Evolutionary conservation across 1,284 basidiomycete genomes (phyloP).

Genomic region (Cystobasidiaceae sp.): DNA sequence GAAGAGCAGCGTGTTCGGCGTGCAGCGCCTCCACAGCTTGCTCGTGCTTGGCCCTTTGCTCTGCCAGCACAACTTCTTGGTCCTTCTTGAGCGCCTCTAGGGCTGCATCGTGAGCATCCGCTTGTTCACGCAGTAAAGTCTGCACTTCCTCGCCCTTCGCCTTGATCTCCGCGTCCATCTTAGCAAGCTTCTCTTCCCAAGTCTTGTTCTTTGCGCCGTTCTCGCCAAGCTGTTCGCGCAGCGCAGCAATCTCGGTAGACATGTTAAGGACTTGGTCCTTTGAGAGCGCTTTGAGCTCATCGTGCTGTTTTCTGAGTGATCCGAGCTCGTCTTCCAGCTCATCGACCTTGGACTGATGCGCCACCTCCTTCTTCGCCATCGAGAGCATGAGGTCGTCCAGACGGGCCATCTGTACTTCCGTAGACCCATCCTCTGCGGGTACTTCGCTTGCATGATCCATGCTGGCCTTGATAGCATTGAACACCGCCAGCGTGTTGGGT

Average conservation of each 20-base stretch:
- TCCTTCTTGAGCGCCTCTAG: constrained; percentile 44
- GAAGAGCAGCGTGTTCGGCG: constrained; percentile 55
- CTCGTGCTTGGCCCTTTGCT: constrained; percentile 56
- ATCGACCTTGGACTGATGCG: constrained; percentile 70
- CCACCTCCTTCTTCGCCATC: constrained; percentile 89
- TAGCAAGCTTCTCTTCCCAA: constrained; percentile 34
- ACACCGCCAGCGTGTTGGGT: constrained; percentile 35
- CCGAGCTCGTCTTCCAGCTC: constrained; percentile 61
- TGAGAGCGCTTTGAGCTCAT: constrained; percentile 69
- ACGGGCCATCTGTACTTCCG: constrained; percentile 52
- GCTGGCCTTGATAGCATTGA: constrained; percentile 34
- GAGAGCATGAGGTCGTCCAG: constrained; percentile 83
- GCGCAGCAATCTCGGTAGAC: constrained; percentile 71
- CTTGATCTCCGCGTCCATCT: constrained; percentile 14
- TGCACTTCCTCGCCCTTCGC: background rate
- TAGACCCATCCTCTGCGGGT: constrained; percentile 7
- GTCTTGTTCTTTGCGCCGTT: constrained; percentile 27
- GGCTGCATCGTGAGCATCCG: constrained; percentile 46
- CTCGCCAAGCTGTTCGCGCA: constrained; percentile 60
- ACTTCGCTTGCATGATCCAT: constrained; percentile 15
- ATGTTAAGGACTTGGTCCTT: constrained; percentile 76
- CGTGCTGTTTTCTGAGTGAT: constrained; percentile 67
- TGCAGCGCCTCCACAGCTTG: constrained; percentile 54
- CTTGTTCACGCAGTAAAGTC: background rate
- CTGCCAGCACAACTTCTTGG: constrained; percentile 45